phyloP scores from a whole-genome alignment of 768 basidiomycete species.

The Nidularia pulvinata region DNA sequence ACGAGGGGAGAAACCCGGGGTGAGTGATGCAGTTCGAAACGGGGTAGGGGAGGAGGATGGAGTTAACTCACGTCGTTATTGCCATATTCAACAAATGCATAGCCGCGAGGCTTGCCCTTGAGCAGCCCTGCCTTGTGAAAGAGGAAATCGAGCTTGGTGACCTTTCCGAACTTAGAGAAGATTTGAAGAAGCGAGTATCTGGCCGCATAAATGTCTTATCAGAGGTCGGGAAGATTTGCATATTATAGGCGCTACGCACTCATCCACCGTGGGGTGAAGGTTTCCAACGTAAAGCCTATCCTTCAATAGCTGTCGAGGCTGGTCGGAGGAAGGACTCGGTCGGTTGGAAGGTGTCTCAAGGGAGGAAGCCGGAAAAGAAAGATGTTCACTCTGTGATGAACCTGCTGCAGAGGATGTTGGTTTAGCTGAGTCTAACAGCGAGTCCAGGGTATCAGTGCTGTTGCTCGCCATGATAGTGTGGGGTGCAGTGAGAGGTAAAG shows the following conservation, averaged over 20 bases:
- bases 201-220: not conserved
- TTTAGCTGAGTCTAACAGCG: not conserved
- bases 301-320: constrained; percentile 39
- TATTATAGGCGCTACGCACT: constrained; percentile 49
- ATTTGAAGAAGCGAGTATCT: constrained; percentile 90
- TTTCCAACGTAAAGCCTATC: constrained; percentile 93
- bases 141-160: constrained; percentile 91
- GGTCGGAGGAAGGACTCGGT: constrained; percentile 5
- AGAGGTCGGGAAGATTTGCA: not conserved
- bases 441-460: not conserved
- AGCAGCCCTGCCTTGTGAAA: constrained; percentile 91
- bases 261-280: constrained; percentile 82
- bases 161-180: constrained; percentile 91
- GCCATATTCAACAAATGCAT: constrained; percentile 90
- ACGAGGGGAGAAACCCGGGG: constrained; percentile 39
- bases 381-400: constrained; percentile 3
- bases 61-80: constrained; percentile 70
- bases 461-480: not conserved
- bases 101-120: constrained; percentile 94
- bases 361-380: constrained; percentile 15
- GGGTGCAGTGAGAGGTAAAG: not conserved
- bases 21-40: constrained; percentile 30
- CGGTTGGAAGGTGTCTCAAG: constrained; percentile 12
- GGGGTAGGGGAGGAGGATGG: constrained; percentile 5
- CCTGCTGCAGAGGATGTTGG: not conserved